Conservation (phyloP, 768 basidiomycete species). For the Mycena chlorophos region DNA sequence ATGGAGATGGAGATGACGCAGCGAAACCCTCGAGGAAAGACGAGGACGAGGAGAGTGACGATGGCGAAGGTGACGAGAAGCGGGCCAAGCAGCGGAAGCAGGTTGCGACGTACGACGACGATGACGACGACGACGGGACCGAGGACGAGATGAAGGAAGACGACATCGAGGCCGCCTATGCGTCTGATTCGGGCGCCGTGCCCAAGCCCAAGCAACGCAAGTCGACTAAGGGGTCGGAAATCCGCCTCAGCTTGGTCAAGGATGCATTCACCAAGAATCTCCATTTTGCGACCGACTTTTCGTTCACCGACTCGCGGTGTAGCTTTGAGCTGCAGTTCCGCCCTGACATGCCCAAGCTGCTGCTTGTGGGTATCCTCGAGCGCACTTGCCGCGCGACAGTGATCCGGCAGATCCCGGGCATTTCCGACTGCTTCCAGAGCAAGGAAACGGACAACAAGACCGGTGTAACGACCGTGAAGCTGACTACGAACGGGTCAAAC, state of each 20-base stretch:
- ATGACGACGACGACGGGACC: conserved; percentile 75
- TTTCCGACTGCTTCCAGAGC: conserved; percentile 81
- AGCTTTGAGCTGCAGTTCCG: conserved; percentile 86
- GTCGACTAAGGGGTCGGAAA: conserved; percentile 40
- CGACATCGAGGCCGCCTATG: conserved; percentile 64
- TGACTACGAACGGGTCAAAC: conserved; percentile 87
- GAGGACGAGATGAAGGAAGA: conserved; percentile 44
- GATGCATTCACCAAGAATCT: conserved; percentile 58
- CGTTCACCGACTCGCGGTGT: conserved; percentile 65
- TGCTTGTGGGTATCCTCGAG: conserved; percentile 93
- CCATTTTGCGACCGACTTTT: conserved; percentile 69
- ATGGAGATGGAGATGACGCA: conserved; percentile 39
- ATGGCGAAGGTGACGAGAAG: conserved; percentile 80
- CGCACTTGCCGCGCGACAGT: conserved; percentile 80
- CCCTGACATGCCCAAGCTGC: conserved; percentile 85
- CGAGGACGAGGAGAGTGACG: conserved; percentile 68
- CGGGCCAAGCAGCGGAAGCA: conserved; percentile 69
- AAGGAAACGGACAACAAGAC: conserved; percentile 61
- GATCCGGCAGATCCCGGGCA: conserved; percentile 86
- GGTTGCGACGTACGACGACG: conserved; percentile 74
- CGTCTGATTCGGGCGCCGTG: conserved; percentile 36
- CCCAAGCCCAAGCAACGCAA: conserved; percentile 26
- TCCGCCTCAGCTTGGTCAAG: too few species aligned
- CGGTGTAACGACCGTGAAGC: conserved; percentile 64
- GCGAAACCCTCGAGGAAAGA: conserved; percentile 26